Evolutionary conservation across 345 rosid genomes (phyloP).

Genomic region (Pistacia vera): DNA sequence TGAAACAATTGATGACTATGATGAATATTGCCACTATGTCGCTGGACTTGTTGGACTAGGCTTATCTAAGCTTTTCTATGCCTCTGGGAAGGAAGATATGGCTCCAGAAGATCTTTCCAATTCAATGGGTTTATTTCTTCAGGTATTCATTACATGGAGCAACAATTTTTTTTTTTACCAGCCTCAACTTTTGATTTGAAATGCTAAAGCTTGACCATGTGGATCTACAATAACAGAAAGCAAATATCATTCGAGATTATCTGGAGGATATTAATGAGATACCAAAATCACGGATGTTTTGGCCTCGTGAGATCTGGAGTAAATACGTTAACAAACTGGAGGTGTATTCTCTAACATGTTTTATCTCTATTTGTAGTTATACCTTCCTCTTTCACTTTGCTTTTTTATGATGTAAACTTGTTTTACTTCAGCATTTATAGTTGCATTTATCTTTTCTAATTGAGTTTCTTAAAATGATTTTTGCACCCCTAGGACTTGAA

Average conservation of each 20-base stretch:
- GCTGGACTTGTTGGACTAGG: constrained; percentile 99
- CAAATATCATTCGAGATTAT: constrained; percentile 96
- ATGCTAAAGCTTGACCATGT: constrained; percentile 19
- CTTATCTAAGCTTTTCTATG: constrained; percentile 91
- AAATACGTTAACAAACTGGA: constrained; percentile 88
- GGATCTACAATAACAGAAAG: constrained; percentile 58
- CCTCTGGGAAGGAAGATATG: constrained; percentile 76
- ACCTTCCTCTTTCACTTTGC: background rate
- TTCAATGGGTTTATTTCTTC: constrained; percentile 98
- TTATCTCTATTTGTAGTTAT: constrained; percentile 4
- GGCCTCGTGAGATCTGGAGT: constrained; percentile 95
- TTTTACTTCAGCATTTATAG: constrained; percentile 10
- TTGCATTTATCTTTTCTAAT: constrained; percentile 7
- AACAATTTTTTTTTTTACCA: constrained; percentile 6
- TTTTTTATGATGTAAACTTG: background rate
- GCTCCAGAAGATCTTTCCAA: constrained; percentile 77
- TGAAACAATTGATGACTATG: constrained; percentile 84
- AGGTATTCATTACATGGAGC: constrained; percentile 48
- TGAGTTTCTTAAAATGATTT: constrained; percentile 3
- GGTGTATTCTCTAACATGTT: constrained; percentile 40
- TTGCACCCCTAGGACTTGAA: constrained; percentile 71
- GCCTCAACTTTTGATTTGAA: constrained; percentile 15
- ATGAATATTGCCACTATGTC: constrained; percentile 97
- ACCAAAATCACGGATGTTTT: constrained; percentile 97
- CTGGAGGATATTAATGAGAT: constrained; percentile 97